Evolutionary conservation across 1,139 yeast genomes (phyloP).

Genomic region (Lodderomyces orthopsilosis): DNA sequence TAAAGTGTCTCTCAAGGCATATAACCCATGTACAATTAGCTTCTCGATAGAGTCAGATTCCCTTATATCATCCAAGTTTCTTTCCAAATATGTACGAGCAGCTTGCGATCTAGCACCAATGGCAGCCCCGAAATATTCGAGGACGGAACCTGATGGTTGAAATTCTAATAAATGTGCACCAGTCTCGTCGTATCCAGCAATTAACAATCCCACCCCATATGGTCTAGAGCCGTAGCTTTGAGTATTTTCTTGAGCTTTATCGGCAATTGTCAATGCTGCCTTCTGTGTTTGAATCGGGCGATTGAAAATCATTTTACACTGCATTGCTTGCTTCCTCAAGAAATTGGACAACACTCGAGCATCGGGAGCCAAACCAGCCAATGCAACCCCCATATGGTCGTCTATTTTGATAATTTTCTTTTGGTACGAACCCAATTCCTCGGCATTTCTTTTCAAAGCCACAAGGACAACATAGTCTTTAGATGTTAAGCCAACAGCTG

Average conservation of each 20-base stretch:
- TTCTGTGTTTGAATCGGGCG: slow-evolving; percentile 83
- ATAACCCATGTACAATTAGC: slow-evolving; percentile 81
- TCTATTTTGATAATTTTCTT: slow-evolving; percentile 90
- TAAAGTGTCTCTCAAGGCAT: slow-evolving; percentile 89
- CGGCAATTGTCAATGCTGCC: slow-evolving; percentile 86
- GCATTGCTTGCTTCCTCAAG: slow-evolving; percentile 88
- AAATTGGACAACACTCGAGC: slow-evolving; percentile 90
- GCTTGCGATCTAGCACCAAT: slow-evolving; percentile 99
- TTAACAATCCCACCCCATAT: slow-evolving; percentile 91
- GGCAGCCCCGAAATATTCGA: slow-evolving; percentile 91
- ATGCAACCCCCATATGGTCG: slow-evolving; percentile 89
- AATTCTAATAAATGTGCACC: slow-evolving; percentile 95
- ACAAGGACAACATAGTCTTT: slow-evolving; percentile 85
- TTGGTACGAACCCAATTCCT: slow-evolving; percentile 94
- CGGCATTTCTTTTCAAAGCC: slow-evolving; percentile 93
- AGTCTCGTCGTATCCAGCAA: slow-evolving; percentile 90
- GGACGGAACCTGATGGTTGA: slow-evolving; percentile 91
- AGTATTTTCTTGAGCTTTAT: slow-evolving; percentile 95
- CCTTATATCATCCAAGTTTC: slow-evolving; percentile 69
- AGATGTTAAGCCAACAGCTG: slow-evolving; percentile 91
- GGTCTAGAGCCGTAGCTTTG: slow-evolving; percentile 97
- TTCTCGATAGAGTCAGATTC: slow-evolving; percentile 61
- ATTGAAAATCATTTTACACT: slow-evolving; percentile 79
- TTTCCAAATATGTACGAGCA: slow-evolving; percentile 91
- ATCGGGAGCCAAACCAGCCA: slow-evolving; percentile 98